These are phyloP conservation scores for Solioccasus polychromus DNA, from an alignment of 768 basidiomycete genomes.

Conservation along the genomic window DNA sequence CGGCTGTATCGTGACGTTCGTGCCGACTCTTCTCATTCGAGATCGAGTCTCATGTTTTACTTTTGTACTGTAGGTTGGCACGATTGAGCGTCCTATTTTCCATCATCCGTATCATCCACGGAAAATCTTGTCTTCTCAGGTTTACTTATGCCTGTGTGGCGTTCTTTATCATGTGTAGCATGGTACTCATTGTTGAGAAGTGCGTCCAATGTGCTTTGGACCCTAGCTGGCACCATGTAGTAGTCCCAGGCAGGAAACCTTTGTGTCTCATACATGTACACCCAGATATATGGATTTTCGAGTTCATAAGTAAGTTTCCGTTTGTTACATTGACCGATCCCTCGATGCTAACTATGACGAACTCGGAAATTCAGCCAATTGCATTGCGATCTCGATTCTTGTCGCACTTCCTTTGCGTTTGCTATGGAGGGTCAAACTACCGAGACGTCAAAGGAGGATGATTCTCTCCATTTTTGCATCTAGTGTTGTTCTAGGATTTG, in stretches of 20 bases:
- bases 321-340: neutral
- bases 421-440: conserved; percentile 22
- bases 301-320: conserved; percentile 16
- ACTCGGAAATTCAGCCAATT: conserved; percentile 15
- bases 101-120: conserved; percentile 15
- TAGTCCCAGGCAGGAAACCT: conserved; percentile 1
- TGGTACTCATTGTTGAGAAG: conserved; percentile 7
- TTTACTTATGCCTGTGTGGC: conserved; percentile 9
- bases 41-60: neutral
- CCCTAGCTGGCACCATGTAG: conserved; percentile 8
- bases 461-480: conserved; percentile 23
- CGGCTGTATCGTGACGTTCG: conserved; percentile 7
- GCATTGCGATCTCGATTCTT: conserved; percentile 13
- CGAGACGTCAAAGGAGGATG: conserved; percentile 20
- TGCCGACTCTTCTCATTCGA: neutral
- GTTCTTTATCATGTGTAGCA: conserved; percentile 6
- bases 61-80: conserved; percentile 14
- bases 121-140: conserved; percentile 1
- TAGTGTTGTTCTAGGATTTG: conserved; percentile 15
- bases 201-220: conserved; percentile 6
- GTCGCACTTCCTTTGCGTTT: conserved; percentile 18
- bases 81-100: conserved; percentile 22
- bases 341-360: neutral
- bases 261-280: conserved; percentile 6
- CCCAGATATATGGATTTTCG: conserved; percentile 5